A percentile compares a stretch with the other conserved stretches of the same genome.
phyloP scores from a whole-genome alignment of 441 rosid species.

The Metrosideros polymorpha region DNA sequence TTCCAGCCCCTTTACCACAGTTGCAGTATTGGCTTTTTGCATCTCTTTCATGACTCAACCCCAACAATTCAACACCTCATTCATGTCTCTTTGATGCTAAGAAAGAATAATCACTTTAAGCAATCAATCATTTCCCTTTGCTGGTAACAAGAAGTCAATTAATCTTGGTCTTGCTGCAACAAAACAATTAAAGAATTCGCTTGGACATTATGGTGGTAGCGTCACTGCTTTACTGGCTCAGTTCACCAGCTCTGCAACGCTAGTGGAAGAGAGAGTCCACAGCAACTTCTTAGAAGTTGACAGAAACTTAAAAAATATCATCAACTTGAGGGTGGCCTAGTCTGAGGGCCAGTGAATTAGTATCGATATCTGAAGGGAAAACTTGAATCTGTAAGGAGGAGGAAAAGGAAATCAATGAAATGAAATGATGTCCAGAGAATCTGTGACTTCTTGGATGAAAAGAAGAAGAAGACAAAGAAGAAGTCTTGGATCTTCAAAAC shows the following conservation, averaged over 20 bases:
- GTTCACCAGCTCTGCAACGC: background rate
- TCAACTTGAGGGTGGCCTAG: background rate
- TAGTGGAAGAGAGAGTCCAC: background rate
- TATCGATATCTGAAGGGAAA: background rate
- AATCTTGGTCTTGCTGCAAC: background rate
- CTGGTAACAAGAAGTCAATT: background rate
- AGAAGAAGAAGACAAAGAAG: background rate
- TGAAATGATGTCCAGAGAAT: background rate
- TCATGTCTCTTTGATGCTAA: constrained; percentile 31
- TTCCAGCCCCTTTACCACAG: constrained; percentile 15
- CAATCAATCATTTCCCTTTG: background rate
- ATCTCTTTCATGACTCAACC: constrained; percentile 17
- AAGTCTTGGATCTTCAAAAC: constrained; percentile 21
- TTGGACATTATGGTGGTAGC: background rate
- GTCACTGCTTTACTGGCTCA: background rate
- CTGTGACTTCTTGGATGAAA: background rate
- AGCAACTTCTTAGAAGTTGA: background rate
- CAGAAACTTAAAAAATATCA: background rate
- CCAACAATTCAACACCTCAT: constrained; percentile 22
- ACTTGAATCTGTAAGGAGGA: background rate
- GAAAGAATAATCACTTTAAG: background rate
- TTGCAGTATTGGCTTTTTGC: constrained; percentile 7
- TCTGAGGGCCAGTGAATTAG: background rate
- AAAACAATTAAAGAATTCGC: background rate
- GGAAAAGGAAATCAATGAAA: background rate